phyloP scores from a whole-genome alignment of 768 basidiomycete genomes.

The Auricularia cornea region DNA sequence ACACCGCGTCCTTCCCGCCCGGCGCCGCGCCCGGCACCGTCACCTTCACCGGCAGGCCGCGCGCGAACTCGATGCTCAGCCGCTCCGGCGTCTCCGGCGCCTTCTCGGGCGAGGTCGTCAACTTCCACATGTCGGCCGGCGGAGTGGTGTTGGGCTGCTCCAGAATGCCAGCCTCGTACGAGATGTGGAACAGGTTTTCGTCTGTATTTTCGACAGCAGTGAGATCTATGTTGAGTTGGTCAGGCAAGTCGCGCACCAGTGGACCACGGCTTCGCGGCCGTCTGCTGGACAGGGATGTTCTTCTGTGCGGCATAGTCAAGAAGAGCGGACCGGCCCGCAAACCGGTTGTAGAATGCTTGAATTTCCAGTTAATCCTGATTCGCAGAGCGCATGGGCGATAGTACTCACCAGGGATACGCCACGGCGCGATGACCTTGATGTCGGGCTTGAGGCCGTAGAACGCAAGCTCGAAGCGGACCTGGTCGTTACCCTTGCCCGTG shows the following conservation, averaged over 20 bases:
- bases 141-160: constrained; percentile 95
- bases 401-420: constrained; percentile 81
- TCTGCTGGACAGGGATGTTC: constrained; percentile 89
- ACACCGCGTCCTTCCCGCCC: constrained; percentile 40
- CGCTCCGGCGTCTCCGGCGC: constrained; percentile 74
- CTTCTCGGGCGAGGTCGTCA: constrained; percentile 73
- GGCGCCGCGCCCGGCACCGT: constrained; percentile 29
- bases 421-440: constrained; percentile 98
- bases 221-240: background rate
- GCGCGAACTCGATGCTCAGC: constrained; percentile 77
- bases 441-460: constrained; percentile 98
- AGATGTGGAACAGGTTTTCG: constrained; percentile 99
- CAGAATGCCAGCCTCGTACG: constrained; percentile 97
- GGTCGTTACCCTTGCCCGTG: constrained; percentile 99
- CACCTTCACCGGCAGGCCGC: constrained; percentile 83
- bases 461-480: constrained; percentile 97
- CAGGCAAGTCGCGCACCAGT: constrained; percentile 38
- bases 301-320: constrained; percentile 84
- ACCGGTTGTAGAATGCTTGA: constrained; percentile 98
- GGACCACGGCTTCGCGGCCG: constrained; percentile 96
- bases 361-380: too few species aligned
- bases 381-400: too few species aligned
- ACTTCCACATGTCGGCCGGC: constrained; percentile 98
- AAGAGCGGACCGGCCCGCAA: constrained; percentile 90
- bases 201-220: constrained; percentile 34